Evolutionary conservation across 106 monocot genomes (phyloP), one percentile per base, ranked within the genome.

Genomic region (Acorus gramineus): DNA sequence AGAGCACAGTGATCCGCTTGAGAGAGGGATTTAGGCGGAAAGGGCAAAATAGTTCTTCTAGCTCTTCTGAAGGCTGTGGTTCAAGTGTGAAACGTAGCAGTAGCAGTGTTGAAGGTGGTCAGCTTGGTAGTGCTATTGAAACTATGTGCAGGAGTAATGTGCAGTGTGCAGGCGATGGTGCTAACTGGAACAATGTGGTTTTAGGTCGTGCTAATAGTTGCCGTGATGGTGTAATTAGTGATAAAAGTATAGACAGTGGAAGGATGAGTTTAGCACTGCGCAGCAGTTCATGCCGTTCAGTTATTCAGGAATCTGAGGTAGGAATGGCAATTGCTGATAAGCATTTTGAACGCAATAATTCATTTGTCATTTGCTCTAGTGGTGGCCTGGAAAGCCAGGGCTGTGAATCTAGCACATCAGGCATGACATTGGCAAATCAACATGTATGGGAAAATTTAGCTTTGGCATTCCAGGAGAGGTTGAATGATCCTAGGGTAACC

Each of bases 21-120:
- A 90, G 95, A 65, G 95, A 91, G 65, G 90, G 90, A 4, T 96
- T 96, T 67, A 70, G 90, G 46, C 58, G 82, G 47, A 90, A 87
- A 64, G 82, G 87, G 28, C 90, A 87, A 61, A 87, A 68, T 65
- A 78, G 90, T 67, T 90, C 95, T 4, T 87, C 95, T 64, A 85
- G 81, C 68, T 96, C 95, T 56, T 96, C 95, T 45, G 95, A 90
- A 77, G 95, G 87, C 13, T 90, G 95, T 76, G 85, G 87, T 42
- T 96, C 95, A 43, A 96, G 95, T 79, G 80, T 96, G 56, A 90
- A 96, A 71, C 84, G 82, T 50, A 95, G 87, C 59, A 90, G 86
- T 74, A 84, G 86, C 49, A 95, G 94, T 71, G 86, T 87, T 67
- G 95, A 90, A 78, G 84, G 80, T 59, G 78, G 84, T 53, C 86